These are phyloP conservation scores for Hypoxylon sp. DNA, from an alignment of 2,329 filamentous ascomycete species.

Conservation along the genomic window DNA sequence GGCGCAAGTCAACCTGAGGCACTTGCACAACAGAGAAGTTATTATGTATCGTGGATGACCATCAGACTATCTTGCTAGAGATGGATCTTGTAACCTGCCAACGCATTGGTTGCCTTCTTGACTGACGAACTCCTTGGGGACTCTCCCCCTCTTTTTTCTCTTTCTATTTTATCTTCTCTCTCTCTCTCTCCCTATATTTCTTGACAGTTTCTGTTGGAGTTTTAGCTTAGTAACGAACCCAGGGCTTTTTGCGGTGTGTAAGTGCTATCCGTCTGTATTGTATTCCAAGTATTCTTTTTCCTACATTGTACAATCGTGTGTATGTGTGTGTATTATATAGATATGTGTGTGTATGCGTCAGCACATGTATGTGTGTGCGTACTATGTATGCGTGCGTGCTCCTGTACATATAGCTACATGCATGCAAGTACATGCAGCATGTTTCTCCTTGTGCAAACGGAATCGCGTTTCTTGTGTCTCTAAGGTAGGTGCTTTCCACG, in stretches of 20 bases:
- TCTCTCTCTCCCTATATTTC: background rate
- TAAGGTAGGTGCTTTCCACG: slow-evolving; percentile 38
- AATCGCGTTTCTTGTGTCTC: slow-evolving; percentile 46
- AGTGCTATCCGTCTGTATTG: slow-evolving; percentile 12
- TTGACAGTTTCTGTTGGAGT: background rate
- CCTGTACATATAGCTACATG: slow-evolving; percentile 45
- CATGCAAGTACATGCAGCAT: slow-evolving; percentile 45
- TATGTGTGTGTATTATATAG: slow-evolving; percentile 48
- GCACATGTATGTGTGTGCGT: slow-evolving; percentile 40
- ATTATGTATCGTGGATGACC: slow-evolving; percentile 16
- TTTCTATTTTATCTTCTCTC: background rate
- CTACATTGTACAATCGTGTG: slow-evolving; percentile 28
- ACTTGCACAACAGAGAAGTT: slow-evolving; percentile 24
- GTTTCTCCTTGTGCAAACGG: slow-evolving; percentile 52
- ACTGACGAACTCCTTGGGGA: slow-evolving; percentile 2
- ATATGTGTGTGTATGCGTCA: slow-evolving; percentile 42
- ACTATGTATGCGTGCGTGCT: slow-evolving; percentile 39
- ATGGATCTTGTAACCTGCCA: slow-evolving; percentile 40
- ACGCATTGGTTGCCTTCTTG: slow-evolving; percentile 28
- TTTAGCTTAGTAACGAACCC: slow-evolving; percentile 9
- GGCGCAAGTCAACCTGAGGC: slow-evolving; percentile 22
- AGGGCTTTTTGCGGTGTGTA: slow-evolving; percentile 10
- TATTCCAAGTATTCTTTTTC: slow-evolving; percentile 33
- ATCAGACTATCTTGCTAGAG: slow-evolving; percentile 16
- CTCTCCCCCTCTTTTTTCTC: slow-evolving; percentile 3